phyloP scores from a whole-genome alignment of 2,329 filamentous ascomycete species.

The Cytospora leucostoma region DNA sequence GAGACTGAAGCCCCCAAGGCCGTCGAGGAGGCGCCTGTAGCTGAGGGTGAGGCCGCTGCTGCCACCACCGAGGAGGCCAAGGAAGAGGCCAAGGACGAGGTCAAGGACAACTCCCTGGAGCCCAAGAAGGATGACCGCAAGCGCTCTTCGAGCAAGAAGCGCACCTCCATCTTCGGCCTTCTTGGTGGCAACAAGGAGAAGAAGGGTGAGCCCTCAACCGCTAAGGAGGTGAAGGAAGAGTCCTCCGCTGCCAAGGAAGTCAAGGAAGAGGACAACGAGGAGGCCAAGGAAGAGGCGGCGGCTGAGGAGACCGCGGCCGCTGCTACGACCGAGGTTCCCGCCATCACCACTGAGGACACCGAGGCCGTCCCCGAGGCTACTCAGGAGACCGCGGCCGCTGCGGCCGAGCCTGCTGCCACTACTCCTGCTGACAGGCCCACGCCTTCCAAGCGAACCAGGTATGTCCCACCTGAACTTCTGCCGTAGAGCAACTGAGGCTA shows the following conservation, averaged over 20 bases:
- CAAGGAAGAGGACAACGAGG: constrained; percentile 35
- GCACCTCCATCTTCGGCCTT: constrained; percentile 64
- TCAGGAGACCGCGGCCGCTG: constrained; percentile 37
- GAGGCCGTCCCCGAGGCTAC: constrained; percentile 38
- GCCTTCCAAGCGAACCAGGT: constrained; percentile 56
- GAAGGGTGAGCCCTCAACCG: constrained; percentile 44
- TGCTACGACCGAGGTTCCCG: constrained; percentile 25
- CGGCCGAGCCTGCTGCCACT: constrained; percentile 41
- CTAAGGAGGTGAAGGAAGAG: constrained; percentile 40
- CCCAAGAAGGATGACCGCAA: constrained; percentile 60
- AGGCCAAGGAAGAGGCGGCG: constrained; percentile 32
- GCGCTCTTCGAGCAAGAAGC: constrained; percentile 66
- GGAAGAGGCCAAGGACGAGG: constrained; percentile 36
- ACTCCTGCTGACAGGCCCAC: constrained; percentile 46
- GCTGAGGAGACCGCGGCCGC: constrained; percentile 33
- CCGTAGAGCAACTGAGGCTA: constrained; percentile 15
- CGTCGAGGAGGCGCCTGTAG: constrained; percentile 37
- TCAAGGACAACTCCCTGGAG: constrained; percentile 48
- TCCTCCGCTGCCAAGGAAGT: constrained; percentile 41
- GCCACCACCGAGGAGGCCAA: constrained; percentile 36
- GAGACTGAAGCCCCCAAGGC: constrained; percentile 38
- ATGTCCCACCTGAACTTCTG: constrained; percentile 27
- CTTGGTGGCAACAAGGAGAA: constrained; percentile 57
- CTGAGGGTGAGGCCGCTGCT: constrained; percentile 39
- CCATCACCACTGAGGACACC: constrained; percentile 37